Evolutionary conservation across 495 filamentous ascomycete genomes (phyloP).

Genomic region (Annulohypoxylon nitens): DNA sequence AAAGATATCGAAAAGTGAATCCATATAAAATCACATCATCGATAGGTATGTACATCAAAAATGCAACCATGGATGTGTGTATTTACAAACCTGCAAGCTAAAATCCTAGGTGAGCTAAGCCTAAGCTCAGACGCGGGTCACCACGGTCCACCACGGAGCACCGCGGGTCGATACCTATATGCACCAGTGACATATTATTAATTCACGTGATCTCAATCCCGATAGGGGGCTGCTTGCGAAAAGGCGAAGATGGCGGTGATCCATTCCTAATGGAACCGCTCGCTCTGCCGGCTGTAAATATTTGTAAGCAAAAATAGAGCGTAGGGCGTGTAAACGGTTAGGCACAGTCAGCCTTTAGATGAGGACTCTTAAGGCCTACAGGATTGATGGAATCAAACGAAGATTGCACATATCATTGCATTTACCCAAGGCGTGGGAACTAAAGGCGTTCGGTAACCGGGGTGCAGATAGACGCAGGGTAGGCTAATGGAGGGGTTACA

Average conservation of each 20-base stretch:
- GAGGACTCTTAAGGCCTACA: not conserved
- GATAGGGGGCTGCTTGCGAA: not conserved
- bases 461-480: not conserved
- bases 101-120: slow-evolving; percentile 3
- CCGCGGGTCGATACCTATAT: no score
- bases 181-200: not conserved
- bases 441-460: not conserved
- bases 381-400: not conserved
- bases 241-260: not conserved
- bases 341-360: slow-evolving; percentile 3
- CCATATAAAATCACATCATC: slow-evolving; percentile 9
- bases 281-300: not conserved
- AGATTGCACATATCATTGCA: not conserved
- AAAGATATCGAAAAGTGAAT: not conserved
- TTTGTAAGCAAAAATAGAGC: slow-evolving; percentile 2
- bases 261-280: not conserved
- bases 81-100: slow-evolving; percentile 1
- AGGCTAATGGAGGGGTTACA: slow-evolving; percentile 5
- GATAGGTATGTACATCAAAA: not conserved
- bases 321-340: not conserved
- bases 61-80: not conserved
- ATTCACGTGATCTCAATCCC: not conserved
- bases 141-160: no score
- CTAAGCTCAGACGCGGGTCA: not conserved
- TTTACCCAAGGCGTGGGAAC: not conserved